Evolutionary conservation across 768 basidiomycete species (phyloP), one percentile per base, ranked within the genome.

Genomic region (Mycena alexandri): DNA sequence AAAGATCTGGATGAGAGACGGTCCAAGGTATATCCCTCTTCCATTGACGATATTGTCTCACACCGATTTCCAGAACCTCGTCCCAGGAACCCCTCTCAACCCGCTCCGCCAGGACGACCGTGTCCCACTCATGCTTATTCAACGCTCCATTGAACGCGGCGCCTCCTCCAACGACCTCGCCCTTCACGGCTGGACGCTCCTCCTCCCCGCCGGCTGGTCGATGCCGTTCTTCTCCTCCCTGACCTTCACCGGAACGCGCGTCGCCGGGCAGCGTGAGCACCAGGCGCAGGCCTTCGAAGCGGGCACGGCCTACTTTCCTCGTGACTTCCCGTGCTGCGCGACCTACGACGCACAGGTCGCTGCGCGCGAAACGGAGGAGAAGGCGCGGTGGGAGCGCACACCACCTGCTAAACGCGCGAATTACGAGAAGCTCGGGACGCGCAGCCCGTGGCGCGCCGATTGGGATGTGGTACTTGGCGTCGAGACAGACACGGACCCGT

Each of bases 151-250:
- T 22, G 88, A 89, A 67, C 72, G 75, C 25, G 62, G 63, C 44
- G 65, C 72, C 17, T 72, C 75, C 10, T 72, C 77, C 17, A 76
- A 78, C 47, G 76, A 73, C 12, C 81, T 83, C 69, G 81, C 84
- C 1, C 80, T 95, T 34, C 90, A 95, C 72, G 96, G 96, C 43
- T 98, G 94, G 92, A 95, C 90, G 10, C 80, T 99, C 11, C 82
- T 98, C 51, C 76, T 97, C 36, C 97, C 97, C 4, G 83, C 88
- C 1, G 95, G 94, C 14, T 99, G 96, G 95, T 86, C 87, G 0
- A 97, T 95, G 91, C 85, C 96, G 1, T 95, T 99, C 79, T 89
- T 93, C 68, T 85, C 84, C 44, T 96, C 96, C 3, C 85, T 99
- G 55, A 84, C 85, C 4, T 90, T 89, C 76, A 95, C 96, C 0